phyloP scores from a whole-genome alignment of 179 eudicot genomes.

The Spinacia oleracea region DNA sequence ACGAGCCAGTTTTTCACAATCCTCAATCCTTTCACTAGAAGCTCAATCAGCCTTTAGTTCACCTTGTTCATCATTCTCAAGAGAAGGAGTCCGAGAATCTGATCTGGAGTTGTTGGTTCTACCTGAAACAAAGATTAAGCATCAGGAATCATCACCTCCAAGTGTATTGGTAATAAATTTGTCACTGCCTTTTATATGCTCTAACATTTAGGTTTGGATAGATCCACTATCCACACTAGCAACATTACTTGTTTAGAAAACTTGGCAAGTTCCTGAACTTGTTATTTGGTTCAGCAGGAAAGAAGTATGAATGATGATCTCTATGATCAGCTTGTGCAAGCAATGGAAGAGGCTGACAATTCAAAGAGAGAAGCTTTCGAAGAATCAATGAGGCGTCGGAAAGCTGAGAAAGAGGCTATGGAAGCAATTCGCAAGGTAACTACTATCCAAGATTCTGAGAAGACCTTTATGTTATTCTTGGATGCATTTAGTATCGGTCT shows the following conservation, averaged over 20 bases:
- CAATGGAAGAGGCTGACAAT: constrained; percentile 63
- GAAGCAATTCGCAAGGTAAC: constrained; percentile 64
- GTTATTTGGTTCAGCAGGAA: constrained; percentile 46
- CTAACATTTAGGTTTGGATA: background rate
- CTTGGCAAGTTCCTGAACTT: constrained; percentile 19
- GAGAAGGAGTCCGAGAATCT: constrained; percentile 31
- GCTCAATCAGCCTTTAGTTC: constrained; percentile 41
- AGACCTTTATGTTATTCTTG: background rate
- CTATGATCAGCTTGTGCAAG: constrained; percentile 63
- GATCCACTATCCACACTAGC: background rate
- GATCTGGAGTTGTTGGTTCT: constrained; percentile 33
- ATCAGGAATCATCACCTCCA: constrained; percentile 40
- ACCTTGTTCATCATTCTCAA: constrained; percentile 25
- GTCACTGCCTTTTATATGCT: background rate
- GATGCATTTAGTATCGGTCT: background rate
- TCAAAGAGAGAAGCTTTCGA: constrained; percentile 63
- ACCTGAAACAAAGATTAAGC: constrained; percentile 22
- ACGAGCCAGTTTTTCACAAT: constrained; percentile 39
- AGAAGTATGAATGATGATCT: constrained; percentile 41
- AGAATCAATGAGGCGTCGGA: constrained; percentile 66
- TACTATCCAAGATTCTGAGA: constrained; percentile 13
- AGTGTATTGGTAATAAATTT: constrained; percentile 46
- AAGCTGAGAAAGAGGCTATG: constrained; percentile 73
- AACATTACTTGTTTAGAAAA: constrained; percentile 1
- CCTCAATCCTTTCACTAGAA: constrained; percentile 42